Base-by-base conservation (phyloP, 495 filamentous ascomycete genomes). In the Daldinia loculata region DNA sequence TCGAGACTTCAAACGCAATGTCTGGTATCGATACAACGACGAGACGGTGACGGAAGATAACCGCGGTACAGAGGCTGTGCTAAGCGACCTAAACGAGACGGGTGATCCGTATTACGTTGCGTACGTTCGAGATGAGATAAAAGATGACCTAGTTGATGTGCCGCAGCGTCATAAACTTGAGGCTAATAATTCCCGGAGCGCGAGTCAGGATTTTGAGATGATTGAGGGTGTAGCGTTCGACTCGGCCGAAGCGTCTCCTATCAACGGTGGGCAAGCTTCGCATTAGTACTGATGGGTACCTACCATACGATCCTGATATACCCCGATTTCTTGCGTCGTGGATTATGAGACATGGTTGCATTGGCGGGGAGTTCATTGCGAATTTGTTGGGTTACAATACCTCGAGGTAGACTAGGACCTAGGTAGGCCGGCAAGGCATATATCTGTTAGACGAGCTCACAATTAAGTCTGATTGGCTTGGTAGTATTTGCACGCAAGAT, bases 11-110 rank as follows among this genome's bases (percentile, higher is more conserved):
- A 83, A 88, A 60, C 84, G 86, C 38, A 83, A 90, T 17, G 80
- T 94, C 51, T 99, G 95, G 93, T 90, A 93, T 56, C 93, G 92
- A 74, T 99, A 98, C 84, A 98, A 99, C 77, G 95, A 99, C 75
- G 89, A 89, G 27, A 83, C 84, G 22, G 94, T 99, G 29, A 89
- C 88, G 0, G 88, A 91, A 66, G 72, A 88, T 77, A 32, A 84
- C 88, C 74, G 76, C 55, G 72, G 73, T 34, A 72, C 72, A 80
- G 63, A 80, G 81, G 64, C 84, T 89, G 73, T 98, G 53, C 91
- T 96, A 76, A 83, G 85, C 3, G 83, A 88, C 48, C 79, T 88
- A 61, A 85, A 86, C 56, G 83, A 82, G 17, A 83, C 80, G 30
- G 89, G 89, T 2, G 96, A 94, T 29, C 93, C 94, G 2, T 97